phyloP scores from a whole-genome alignment of 805 yeast genomes.

The Metschnikowia orientalis region DNA sequence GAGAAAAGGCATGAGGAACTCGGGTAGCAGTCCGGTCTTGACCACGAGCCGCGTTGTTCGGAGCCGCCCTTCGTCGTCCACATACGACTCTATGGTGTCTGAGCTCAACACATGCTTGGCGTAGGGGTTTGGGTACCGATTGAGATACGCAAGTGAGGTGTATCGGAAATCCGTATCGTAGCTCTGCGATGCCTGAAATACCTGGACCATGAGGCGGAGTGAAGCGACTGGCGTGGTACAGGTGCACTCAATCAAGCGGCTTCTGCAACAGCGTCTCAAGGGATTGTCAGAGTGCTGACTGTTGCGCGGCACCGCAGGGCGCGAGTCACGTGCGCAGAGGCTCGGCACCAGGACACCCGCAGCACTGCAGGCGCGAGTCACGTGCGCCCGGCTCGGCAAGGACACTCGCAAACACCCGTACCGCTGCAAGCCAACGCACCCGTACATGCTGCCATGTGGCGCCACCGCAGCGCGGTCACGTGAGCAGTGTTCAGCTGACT shows the following conservation, averaged over 20 bases:
- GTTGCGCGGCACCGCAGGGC: not conserved
- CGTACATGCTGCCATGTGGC: too few species aligned
- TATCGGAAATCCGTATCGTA: slow-evolving; percentile 65
- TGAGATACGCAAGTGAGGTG: slow-evolving; percentile 70
- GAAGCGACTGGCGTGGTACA: too few species aligned
- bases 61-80: slow-evolving; percentile 61
- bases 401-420: too few species aligned
- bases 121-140: slow-evolving; percentile 64
- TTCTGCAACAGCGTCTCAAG: not conserved
- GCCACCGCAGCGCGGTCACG: too few species aligned
- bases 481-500: too few species aligned
- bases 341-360: not conserved
- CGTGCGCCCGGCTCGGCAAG: too few species aligned
- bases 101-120: slow-evolving; percentile 79
- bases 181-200: slow-evolving; percentile 51
- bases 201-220: slow-evolving; percentile 53
- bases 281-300: not conserved
- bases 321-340: not conserved
- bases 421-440: too few species aligned
- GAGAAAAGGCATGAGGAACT: slow-evolving; percentile 70
- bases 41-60: slow-evolving; percentile 69
- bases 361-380: too few species aligned
- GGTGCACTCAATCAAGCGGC: not conserved
- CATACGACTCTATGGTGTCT: slow-evolving; percentile 63
- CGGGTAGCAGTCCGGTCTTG: slow-evolving; percentile 77